These are phyloP conservation scores for Penicillium hesseltinei DNA, from an alignment of 2,329 filamentous ascomycete species.

Conservation along the genomic window DNA sequence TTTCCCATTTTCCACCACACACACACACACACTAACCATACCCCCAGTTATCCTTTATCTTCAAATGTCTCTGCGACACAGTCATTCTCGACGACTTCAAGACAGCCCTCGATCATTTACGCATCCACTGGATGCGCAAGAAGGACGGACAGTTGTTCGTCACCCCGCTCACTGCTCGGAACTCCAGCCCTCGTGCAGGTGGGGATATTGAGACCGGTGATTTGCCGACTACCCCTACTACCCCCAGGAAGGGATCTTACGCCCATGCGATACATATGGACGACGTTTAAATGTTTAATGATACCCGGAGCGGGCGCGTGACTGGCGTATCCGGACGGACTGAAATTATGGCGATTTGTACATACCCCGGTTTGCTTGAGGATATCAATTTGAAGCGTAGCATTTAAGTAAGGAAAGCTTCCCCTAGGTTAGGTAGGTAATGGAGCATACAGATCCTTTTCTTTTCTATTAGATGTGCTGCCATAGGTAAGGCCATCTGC, in stretches of 20 bases:
- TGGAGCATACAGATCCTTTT: not conserved
- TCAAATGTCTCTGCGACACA: slow-evolving; percentile 66
- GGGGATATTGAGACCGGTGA: not conserved
- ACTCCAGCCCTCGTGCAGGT: not conserved
- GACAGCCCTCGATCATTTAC: slow-evolving; percentile 49
- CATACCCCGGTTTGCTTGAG: not conserved
- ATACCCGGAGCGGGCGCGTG: not conserved
- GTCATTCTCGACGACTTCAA: slow-evolving; percentile 70
- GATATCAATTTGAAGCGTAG: not conserved
- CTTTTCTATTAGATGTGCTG: not conserved
- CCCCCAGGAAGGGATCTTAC: not conserved
- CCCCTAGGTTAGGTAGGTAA: not conserved
- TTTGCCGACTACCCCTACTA: not conserved
- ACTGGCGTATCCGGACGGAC: not conserved
- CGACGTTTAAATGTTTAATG: not conserved
- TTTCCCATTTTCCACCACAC: not conserved
- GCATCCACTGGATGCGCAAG: slow-evolving; percentile 34
- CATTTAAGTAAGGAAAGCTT: not conserved
- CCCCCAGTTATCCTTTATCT: slow-evolving; percentile 54
- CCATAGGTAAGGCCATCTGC: not conserved
- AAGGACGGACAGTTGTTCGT: slow-evolving; percentile 19
- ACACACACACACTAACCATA: not conserved
- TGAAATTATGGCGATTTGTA: not conserved
- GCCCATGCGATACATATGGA: not conserved
- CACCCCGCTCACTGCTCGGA: not conserved